phyloP scores from a whole-genome alignment of 345 rosid species.

The Pelargonium nanum region DNA sequence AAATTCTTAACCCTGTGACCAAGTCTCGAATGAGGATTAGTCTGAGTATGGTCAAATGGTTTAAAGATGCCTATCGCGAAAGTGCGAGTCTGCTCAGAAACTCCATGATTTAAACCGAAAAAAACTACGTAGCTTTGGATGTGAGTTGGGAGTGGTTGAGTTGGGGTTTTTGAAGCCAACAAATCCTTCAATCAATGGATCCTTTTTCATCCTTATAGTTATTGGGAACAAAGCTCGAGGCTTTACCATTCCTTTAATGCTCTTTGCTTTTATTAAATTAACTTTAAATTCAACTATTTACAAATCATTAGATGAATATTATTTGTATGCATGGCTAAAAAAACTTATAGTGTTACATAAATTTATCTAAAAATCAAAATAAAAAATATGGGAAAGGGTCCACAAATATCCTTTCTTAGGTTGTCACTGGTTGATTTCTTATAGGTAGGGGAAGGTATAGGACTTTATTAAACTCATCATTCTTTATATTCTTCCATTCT shows the following conservation, averaged over 20 bases:
- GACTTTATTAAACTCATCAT: slow-evolving; percentile 11
- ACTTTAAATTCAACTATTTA: not conserved
- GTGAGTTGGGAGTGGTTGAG: not conserved
- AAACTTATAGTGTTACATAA: too few relatives aligned
- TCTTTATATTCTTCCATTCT: not conserved
- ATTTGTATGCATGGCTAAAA: too few relatives aligned
- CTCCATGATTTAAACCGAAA: not conserved
- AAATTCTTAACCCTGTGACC: too few relatives aligned
- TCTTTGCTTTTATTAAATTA: too few relatives aligned
- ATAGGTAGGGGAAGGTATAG: slow-evolving; percentile 16
- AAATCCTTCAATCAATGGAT: slow-evolving; percentile 5
- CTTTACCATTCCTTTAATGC: too few relatives aligned
- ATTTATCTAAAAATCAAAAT: too few relatives aligned
- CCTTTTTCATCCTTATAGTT: slow-evolving; percentile 9
- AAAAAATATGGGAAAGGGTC: not conserved
- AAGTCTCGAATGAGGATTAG: too few relatives aligned
- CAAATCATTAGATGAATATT: not conserved
- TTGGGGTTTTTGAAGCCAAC: not conserved
- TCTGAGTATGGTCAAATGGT: too few relatives aligned
- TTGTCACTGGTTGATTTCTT: slow-evolving; percentile 9
- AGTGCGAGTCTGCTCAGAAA: not conserved
- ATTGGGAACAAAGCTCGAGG: slow-evolving; percentile 51
- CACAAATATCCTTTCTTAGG: too few relatives aligned
- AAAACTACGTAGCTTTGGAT: not conserved
- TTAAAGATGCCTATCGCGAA: too few relatives aligned